Evolutionary conservation across 768 basidiomycete genomes (phyloP), one percentile per base, ranked within the genome.

Genomic region (Kondoa malvinella): DNA sequence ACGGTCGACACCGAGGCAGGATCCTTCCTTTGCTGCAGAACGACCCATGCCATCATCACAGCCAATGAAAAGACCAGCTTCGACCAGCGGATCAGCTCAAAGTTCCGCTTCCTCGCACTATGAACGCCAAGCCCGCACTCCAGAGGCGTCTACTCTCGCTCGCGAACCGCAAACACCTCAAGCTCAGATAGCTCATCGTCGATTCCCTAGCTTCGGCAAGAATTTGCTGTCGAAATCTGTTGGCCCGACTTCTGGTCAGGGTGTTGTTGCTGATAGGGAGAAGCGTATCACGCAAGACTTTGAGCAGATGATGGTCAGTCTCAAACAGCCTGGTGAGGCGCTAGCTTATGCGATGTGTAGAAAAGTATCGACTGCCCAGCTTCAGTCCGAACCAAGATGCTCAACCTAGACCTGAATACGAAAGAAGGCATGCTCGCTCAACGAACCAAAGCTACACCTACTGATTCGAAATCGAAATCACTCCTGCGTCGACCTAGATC

Each of bases 391-490:
- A 40, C 32, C 17, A 60, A 61, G 40, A 69, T 69, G 69, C 32
- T 69, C 29, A 30, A 17, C 4, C 66, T 69, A 2, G 69, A 69
- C 29, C 34, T 62, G 29, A 32, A 62, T 27, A 61, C 63, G 12
- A 69, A 69, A 65, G n/a, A 34, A 27, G 69, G 60, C 56, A 69
- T 69, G 69, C 69, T 69, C 30, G 34, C 26, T 60, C 65, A 15
- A 21, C 66, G 25, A 59, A 33, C 2, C 29, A 27, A 16, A 59
- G 25, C n/a, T 21, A 30, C 25, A 26, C 14, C 8, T 3, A 3
- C 59, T 4, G 26, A n/a, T n/a, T n/a, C 16, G 16, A 26, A 29
- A 60, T 33, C 16, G 32, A 64, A 21, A 21, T 66, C 61, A 17
- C 8, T 31, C 16, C 61, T 63, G 3, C 15, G 30, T 3, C 27